phyloP scores from a whole-genome alignment of 2,329 filamentous ascomycete species.

The Ophiostoma sp. region DNA sequence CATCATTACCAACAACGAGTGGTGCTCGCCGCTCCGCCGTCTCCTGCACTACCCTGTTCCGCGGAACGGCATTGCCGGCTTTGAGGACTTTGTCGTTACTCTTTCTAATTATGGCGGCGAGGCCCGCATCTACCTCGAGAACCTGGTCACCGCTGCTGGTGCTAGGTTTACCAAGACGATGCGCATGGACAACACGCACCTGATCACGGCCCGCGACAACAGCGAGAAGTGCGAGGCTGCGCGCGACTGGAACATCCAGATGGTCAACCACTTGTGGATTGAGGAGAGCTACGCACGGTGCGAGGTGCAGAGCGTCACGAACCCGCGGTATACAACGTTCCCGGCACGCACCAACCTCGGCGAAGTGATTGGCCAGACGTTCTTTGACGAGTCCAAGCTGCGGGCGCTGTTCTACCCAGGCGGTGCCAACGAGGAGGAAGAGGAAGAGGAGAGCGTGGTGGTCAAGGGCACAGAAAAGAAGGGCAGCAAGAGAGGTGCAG shows the following conservation, averaged over 20 bases:
- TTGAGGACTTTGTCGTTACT: conserved; percentile 74
- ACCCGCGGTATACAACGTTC: conserved; percentile 80
- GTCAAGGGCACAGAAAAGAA: conserved; percentile 48
- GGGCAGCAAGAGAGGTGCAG: conserved; percentile 37
- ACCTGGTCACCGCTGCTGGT: conserved; percentile 79
- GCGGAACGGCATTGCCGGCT: conserved; percentile 73
- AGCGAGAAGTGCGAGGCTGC: conserved; percentile 95
- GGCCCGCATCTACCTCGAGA: conserved; percentile 88
- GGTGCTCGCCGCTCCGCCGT: conserved; percentile 80
- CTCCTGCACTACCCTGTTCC: conserved; percentile 90
- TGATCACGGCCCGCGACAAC: conserved; percentile 83
- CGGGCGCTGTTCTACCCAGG: conserved; percentile 70
- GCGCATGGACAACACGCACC: conserved; percentile 92
- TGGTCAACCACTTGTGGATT: conserved; percentile 94
- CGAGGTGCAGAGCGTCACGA: conserved; percentile 69
- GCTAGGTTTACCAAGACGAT: conserved; percentile 93
- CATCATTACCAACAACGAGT: conserved; percentile 82
- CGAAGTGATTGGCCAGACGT: conserved; percentile 88
- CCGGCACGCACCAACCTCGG: conserved; percentile 86
- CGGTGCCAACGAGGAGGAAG: conserved; percentile 39
- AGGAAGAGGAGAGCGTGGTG: conserved; percentile 44
- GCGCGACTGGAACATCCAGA: conserved; percentile 84
- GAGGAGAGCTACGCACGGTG: conserved; percentile 96
- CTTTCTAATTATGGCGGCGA: conserved; percentile 97
- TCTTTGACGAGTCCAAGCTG: conserved; percentile 65